These are phyloP conservation scores for Dactylellina leptospora DNA, from an alignment of 2,329 filamentous ascomycete species.

Conservation along the genomic window DNA sequence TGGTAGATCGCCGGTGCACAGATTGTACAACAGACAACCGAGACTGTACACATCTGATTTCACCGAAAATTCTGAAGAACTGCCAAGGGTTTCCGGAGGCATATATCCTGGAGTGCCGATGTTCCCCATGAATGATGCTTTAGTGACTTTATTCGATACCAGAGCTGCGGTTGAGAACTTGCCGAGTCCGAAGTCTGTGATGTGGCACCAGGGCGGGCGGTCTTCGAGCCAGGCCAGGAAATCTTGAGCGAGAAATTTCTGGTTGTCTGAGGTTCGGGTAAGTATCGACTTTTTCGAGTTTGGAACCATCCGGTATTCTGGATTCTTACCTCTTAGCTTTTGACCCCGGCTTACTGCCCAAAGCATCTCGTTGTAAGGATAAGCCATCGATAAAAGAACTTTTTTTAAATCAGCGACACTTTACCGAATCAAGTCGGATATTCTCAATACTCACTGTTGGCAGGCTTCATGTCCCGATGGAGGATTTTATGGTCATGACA, in stretches of 20 bases:
- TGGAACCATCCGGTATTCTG: not conserved
- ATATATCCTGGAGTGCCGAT: constrained; percentile 22
- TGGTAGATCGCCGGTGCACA: constrained; percentile 7
- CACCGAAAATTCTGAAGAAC: constrained; percentile 6
- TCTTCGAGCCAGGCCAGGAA: constrained; percentile 20
- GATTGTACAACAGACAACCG: constrained; percentile 20
- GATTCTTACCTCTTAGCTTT: not conserved
- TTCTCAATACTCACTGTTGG: constrained; percentile 28
- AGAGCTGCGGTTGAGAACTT: constrained; percentile 20
- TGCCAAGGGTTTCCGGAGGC: constrained; percentile 5
- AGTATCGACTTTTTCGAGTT: not conserved
- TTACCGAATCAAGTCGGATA: not conserved
- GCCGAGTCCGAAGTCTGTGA: constrained; percentile 37
- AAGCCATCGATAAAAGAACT: constrained; percentile 32
- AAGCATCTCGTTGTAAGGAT: constrained; percentile 23
- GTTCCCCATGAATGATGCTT: not conserved
- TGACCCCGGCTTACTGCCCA: constrained; percentile 6
- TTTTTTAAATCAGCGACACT: not conserved
- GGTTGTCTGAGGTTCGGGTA: not conserved
- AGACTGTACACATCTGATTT: constrained; percentile 42
- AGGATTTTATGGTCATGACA: constrained; percentile 41
- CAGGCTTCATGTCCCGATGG: constrained; percentile 36
- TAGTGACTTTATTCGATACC: not conserved
- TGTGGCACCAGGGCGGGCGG: constrained; percentile 33
- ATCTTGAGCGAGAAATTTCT: not conserved